Conservation (phyloP, 306 rosid genomes). For the Vigna radiata region DNA sequence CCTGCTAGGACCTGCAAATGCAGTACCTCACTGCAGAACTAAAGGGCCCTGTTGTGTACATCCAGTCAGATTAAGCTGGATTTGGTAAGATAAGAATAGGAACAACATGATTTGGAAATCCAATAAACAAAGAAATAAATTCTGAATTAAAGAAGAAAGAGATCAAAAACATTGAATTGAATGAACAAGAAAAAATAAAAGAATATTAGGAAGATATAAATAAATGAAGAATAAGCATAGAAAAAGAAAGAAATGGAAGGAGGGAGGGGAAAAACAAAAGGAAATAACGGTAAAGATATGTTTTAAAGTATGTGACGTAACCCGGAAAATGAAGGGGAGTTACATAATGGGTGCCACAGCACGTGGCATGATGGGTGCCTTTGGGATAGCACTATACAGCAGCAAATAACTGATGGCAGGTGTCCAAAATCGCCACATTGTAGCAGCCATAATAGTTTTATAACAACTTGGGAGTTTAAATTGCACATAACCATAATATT, state of each 20-base stretch:
- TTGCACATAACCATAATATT: background rate
- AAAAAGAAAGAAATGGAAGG: background rate
- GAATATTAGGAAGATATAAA: too few species aligned
- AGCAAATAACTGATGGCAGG: background rate
- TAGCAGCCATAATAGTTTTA: background rate
- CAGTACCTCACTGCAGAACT: background rate
- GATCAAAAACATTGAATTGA: too few species aligned
- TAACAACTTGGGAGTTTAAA: background rate
- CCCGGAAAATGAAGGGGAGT: background rate
- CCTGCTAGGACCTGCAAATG: background rate
- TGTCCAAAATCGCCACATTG: background rate
- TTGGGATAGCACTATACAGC: background rate
- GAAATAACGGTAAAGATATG: background rate
- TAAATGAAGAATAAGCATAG: background rate
- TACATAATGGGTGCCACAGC: background rate
- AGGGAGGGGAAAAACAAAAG: background rate
- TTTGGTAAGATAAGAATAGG: too few species aligned
- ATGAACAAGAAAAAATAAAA: too few species aligned
- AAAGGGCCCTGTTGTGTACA: too few species aligned
- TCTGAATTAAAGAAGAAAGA: too few species aligned
- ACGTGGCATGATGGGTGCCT: background rate
- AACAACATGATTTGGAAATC: too few species aligned
- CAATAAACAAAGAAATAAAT: too few species aligned
- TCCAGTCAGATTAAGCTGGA: too few species aligned
- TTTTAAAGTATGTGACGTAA: background rate